Evolutionary conservation across 805 yeast species (phyloP).

Genomic region (Wickerhamiella bombiphila): DNA sequence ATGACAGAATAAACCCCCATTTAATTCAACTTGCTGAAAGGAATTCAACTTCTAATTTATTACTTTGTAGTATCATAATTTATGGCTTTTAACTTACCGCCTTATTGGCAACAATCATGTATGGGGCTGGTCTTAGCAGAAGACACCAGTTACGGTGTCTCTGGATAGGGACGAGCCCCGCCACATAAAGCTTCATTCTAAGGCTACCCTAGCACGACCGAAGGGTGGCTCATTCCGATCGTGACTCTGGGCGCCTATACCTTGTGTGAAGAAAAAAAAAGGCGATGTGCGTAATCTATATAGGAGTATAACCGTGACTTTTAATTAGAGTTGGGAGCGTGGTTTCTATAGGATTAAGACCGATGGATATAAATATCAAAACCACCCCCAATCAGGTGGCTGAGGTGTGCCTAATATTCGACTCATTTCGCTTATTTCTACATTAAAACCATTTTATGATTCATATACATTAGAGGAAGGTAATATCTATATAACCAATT

Average conservation of each 20-base stretch:
- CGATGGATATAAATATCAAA: too few species aligned
- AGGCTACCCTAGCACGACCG: constrained; percentile 22
- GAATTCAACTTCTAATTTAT: neutral
- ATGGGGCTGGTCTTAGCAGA: constrained; percentile 16
- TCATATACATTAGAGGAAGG: too few species aligned
- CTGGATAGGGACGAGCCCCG: constrained; percentile 16
- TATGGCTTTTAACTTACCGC: neutral
- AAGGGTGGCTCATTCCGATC: constrained; percentile 17
- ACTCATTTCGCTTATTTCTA: too few species aligned
- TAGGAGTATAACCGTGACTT: too few species aligned
- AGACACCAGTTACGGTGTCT: constrained; percentile 5
- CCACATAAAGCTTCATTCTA: constrained; percentile 13
- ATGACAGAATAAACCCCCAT: neutral
- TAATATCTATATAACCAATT: too few species aligned
- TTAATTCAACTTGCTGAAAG: neutral
- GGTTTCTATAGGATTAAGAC: too few species aligned
- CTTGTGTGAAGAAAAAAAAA: constrained; percentile 12
- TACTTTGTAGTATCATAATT: neutral
- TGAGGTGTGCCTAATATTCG: too few species aligned
- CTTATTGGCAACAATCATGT: constrained; percentile 5
- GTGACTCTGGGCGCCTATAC: constrained; percentile 24
- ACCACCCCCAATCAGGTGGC: too few species aligned
- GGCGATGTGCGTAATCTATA: too few species aligned
- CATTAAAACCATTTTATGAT: too few species aligned
- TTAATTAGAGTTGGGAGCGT: too few species aligned